phyloP scores from a whole-genome alignment of 2,329 filamentous ascomycete species.

The Ceratocystis cubensis region DNA sequence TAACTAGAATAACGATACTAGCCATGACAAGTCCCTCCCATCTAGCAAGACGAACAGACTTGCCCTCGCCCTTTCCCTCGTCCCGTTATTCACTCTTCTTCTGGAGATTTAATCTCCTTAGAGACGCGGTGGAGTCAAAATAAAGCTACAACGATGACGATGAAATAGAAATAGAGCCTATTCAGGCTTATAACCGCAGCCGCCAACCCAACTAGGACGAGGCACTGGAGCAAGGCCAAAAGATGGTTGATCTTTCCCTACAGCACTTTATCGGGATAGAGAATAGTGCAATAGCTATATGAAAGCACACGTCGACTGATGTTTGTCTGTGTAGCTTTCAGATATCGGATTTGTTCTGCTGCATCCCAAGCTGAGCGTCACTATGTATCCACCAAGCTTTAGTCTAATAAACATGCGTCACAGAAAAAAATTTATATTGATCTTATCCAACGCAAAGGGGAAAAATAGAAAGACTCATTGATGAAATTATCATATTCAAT shows the following conservation, averaged over 20 bases:
- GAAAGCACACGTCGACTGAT: neutral
- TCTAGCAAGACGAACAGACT: neutral
- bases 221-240: neutral
- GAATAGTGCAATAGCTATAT: neutral
- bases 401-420: neutral
- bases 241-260: neutral
- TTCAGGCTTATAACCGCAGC: neutral
- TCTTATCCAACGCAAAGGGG: neutral
- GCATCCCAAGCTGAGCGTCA: neutral
- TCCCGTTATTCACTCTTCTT: neutral
- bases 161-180: neutral
- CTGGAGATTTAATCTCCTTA: neutral
- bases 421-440: neutral
- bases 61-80: too few species aligned
- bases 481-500: constrained; percentile 7
- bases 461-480: neutral
- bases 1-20: too few species aligned
- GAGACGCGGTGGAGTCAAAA: neutral
- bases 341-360: too few species aligned
- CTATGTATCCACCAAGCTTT: neutral
- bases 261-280: neutral
- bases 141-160: neutral
- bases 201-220: neutral
- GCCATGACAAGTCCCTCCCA: too few species aligned
- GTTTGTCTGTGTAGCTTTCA: neutral